Conservation (phyloP, 2,329 filamentous ascomycete species). For the Tolypocladium tropicale region DNA sequence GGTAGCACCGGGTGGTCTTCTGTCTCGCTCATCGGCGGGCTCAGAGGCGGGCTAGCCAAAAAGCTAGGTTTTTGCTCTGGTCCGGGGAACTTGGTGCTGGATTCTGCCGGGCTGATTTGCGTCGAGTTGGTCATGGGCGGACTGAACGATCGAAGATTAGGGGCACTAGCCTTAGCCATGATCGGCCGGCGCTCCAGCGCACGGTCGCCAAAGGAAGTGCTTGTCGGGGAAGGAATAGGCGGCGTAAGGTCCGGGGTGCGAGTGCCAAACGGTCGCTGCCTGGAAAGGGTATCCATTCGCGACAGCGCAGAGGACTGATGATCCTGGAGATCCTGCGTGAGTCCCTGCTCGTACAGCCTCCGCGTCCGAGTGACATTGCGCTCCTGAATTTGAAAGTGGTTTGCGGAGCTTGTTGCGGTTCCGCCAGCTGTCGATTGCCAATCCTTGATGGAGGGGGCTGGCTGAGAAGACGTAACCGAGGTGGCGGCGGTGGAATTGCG, state of each 20-base stretch:
- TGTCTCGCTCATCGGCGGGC: conserved; percentile 55
- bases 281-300: conserved; percentile 69
- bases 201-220: conserved; percentile 33
- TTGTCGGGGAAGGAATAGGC: conserved; percentile 35
- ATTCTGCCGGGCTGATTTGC: conserved; percentile 26
- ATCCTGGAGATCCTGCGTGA: conserved; percentile 70
- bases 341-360: conserved; percentile 72
- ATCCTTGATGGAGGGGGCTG: conserved; percentile 40
- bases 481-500: conserved; percentile 82
- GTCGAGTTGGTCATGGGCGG: conserved; percentile 31
- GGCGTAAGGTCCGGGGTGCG: conserved; percentile 39
- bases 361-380: conserved; percentile 60
- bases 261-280: conserved; percentile 42
- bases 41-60: conserved; percentile 28
- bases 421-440: conserved; percentile 28
- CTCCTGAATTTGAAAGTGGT: conserved; percentile 39
- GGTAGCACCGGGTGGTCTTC: conserved; percentile 56
- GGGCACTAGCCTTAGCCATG: conserved; percentile 51
- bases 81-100: conserved; percentile 23
- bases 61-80: conserved; percentile 20
- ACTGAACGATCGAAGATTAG: conserved; percentile 53
- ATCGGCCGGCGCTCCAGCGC: conserved; percentile 35
- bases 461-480: conserved; percentile 67
- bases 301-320: conserved; percentile 67
- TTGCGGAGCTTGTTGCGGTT: conserved; percentile 24